Percentiles rank a stretch among this genome's conserved stretches.
Evolutionary conservation across 495 filamentous ascomycete genomes (phyloP).

Genomic region (Pseudoneurospora amorphoporcata): DNA sequence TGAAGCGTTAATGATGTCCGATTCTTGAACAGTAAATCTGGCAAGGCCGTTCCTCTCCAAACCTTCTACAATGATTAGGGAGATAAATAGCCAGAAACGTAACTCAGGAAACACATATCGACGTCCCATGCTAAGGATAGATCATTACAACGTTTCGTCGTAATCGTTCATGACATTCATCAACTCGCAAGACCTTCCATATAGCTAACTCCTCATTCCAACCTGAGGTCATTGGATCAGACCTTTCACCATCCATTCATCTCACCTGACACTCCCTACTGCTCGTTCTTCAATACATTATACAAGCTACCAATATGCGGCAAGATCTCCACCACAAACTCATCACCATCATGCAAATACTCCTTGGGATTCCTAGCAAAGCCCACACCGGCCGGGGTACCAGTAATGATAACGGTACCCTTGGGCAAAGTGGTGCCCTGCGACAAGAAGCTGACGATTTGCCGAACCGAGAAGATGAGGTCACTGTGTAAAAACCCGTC

Average conservation of each 20-base stretch:
- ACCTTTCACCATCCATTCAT: background rate
- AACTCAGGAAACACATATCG: background rate
- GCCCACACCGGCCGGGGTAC: slow-evolving; percentile 38
- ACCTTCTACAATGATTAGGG: background rate
- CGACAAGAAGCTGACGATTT: slow-evolving; percentile 38
- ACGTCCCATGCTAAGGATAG: background rate
- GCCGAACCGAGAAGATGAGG: slow-evolving; percentile 34
- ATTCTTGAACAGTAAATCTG: too few relatives aligned
- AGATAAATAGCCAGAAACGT: background rate
- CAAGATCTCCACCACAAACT: slow-evolving; percentile 37
- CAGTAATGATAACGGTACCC: slow-evolving; percentile 39
- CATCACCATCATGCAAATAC: slow-evolving; percentile 35
- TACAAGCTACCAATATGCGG: slow-evolving; percentile 37
- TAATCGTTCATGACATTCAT: background rate
- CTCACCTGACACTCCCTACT: slow-evolving; percentile 12
- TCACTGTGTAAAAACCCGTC: slow-evolving; percentile 17
- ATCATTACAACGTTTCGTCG: background rate
- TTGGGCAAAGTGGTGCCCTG: slow-evolving; percentile 37
- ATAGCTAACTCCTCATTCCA: background rate
- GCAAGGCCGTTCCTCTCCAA: background rate
- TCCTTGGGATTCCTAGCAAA: slow-evolving; percentile 30
- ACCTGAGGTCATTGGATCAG: background rate
- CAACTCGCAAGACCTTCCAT: background rate
- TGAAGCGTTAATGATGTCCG: too few relatives aligned
- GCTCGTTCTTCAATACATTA: slow-evolving; percentile 34